These are phyloP conservation scores for Neurospora terricola DNA, from an alignment of 495 filamentous ascomycete species.

Conservation along the genomic window DNA sequence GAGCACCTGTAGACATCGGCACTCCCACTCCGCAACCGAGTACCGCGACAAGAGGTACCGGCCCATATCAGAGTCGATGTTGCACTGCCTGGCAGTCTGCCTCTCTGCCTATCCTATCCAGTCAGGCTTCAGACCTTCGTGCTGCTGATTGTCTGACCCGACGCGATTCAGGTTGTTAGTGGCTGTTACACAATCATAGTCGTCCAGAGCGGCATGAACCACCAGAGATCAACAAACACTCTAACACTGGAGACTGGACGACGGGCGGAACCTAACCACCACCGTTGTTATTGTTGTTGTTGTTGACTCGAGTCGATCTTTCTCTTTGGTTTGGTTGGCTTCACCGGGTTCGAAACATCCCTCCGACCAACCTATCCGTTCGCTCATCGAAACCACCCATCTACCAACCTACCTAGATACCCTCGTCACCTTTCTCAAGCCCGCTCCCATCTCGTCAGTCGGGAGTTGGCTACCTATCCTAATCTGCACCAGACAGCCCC, in stretches of 20 bases:
- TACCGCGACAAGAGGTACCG: not conserved
- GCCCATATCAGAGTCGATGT: not conserved
- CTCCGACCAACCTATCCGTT: not conserved
- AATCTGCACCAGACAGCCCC: not conserved
- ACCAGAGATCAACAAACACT: not conserved
- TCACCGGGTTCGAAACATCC: not conserved
- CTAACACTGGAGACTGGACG: not conserved
- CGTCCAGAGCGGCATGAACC: not conserved
- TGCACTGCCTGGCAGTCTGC: not conserved
- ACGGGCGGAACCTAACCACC: not conserved
- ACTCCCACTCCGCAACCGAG: not conserved
- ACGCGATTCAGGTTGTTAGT: not conserved
- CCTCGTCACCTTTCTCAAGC: not conserved
- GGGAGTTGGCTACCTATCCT: not conserved
- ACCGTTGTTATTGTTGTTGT: not conserved
- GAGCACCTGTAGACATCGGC: not conserved
- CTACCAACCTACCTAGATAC: not conserved
- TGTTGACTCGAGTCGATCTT: not conserved
- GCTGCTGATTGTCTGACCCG: not conserved
- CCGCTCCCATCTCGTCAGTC: not conserved
- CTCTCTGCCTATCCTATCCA: not conserved
- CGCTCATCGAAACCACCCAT: not conserved
- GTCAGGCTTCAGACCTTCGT: not conserved
- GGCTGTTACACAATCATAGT: not conserved
- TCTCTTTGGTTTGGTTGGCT: not conserved